Evolutionary conservation across 1,284 basidiomycete genomes (phyloP).

Genomic region (Malassezia arunalokei): DNA sequence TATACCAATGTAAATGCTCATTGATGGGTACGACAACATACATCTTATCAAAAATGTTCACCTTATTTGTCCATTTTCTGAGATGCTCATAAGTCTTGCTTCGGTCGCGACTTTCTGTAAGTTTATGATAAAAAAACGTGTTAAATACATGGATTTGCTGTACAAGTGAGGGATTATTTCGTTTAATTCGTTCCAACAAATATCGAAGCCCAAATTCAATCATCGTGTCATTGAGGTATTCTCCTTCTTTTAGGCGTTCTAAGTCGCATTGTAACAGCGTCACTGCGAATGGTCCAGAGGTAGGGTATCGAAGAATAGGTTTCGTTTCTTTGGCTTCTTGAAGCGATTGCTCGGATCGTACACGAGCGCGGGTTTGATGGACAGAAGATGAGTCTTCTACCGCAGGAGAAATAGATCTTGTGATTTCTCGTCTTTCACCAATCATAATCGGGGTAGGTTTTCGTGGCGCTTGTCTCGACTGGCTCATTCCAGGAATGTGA

Average conservation of each 20-base stretch:
- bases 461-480: background rate
- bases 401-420: background rate
- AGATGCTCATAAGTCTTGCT: slow-evolving; percentile 65
- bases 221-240: slow-evolving; percentile 71
- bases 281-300: slow-evolving; percentile 26
- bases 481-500: background rate
- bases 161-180: slow-evolving; percentile 54
- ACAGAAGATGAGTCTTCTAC: background rate
- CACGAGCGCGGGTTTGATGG: background rate
- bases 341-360: background rate
- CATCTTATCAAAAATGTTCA: slow-evolving; percentile 78
- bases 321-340: background rate
- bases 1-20: slow-evolving; percentile 91
- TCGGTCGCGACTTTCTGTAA: slow-evolving; percentile 53
- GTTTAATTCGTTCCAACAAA: slow-evolving; percentile 43
- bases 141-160: slow-evolving; percentile 79
- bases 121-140: slow-evolving; percentile 92
- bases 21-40: slow-evolving; percentile 92
- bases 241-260: slow-evolving; percentile 26
- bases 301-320: slow-evolving; percentile 25
- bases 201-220: slow-evolving; percentile 90
- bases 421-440: background rate
- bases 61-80: slow-evolving; percentile 79
- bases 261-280: slow-evolving; percentile 24
- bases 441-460: slow-evolving; percentile 1